phyloP scores from a whole-genome alignment of 495 filamentous ascomycete genomes.

The Darksidea phi region DNA sequence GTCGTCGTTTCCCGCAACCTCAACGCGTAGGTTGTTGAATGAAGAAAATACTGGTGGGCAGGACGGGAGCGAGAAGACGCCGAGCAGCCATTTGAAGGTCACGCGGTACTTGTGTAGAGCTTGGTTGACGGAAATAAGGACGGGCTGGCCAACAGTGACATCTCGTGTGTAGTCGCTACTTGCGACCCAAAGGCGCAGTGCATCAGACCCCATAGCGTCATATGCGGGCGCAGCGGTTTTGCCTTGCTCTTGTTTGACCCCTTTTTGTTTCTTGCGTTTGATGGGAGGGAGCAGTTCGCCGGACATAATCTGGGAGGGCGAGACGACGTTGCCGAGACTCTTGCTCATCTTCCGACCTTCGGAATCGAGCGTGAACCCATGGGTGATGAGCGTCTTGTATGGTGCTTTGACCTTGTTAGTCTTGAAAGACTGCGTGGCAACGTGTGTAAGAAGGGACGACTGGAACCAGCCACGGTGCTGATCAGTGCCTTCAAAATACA shows the following conservation, averaged over 20 bases:
- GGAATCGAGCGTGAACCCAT: constrained; percentile 90
- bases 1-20: neutral
- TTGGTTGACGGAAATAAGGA: constrained; percentile 70
- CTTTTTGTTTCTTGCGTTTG: constrained; percentile 55
- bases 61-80: constrained; percentile 66
- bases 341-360: constrained; percentile 97
- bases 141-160: constrained; percentile 70
- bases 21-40: constrained; percentile 30
- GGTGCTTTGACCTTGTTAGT: constrained; percentile 51
- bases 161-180: constrained; percentile 89
- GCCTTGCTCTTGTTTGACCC: constrained; percentile 48
- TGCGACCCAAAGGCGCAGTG: constrained; percentile 87
- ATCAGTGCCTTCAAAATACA: constrained; percentile 92
- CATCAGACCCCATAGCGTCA: constrained; percentile 72
- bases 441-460: constrained; percentile 89
- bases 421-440: constrained; percentile 57
- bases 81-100: constrained; percentile 83
- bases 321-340: constrained; percentile 85
- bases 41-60: constrained; percentile 40
- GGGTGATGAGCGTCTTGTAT: constrained; percentile 83
- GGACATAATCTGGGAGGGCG: constrained; percentile 78
- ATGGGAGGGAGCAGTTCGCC: constrained; percentile 66
- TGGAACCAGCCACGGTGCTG: constrained; percentile 99
- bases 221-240: constrained; percentile 38
- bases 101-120: constrained; percentile 80